These are phyloP conservation scores for Huntiella abstrusa DNA, from an alignment of 2,329 filamentous ascomycete species.

Conservation along the genomic window DNA sequence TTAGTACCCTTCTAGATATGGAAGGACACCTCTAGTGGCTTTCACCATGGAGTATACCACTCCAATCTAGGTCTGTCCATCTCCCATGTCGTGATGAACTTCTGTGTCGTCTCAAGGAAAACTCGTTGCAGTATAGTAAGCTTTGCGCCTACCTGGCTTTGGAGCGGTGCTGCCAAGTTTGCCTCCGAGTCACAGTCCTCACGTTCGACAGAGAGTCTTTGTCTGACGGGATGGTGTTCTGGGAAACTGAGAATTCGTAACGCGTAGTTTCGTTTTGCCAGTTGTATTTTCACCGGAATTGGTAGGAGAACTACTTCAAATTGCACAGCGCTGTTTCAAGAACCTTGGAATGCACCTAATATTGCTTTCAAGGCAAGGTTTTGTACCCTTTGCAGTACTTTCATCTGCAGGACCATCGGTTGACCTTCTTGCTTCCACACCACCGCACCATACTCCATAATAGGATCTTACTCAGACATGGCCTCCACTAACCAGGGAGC, in stretches of 20 bases:
- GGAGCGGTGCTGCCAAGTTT: no score
- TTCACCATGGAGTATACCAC: background rate
- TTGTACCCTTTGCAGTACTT: background rate
- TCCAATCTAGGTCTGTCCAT: background rate
- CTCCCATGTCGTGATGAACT: background rate
- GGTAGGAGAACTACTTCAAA: background rate
- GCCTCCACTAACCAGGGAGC: constrained; percentile 22
- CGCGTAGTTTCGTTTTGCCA: background rate
- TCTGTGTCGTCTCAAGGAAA: background rate
- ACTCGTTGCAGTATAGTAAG: background rate
- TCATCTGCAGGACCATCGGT: background rate
- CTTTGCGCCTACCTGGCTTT: no score
- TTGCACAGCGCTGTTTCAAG: background rate
- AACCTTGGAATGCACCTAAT: background rate
- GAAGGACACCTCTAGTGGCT: background rate
- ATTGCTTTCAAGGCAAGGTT: background rate
- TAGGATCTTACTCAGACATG: constrained; percentile 19
- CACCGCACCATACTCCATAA: background rate
- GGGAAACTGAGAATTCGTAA: background rate
- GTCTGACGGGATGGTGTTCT: background rate
- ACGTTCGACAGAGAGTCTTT: background rate
- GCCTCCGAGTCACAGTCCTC: background rate
- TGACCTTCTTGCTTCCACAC: background rate
- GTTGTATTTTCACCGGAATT: background rate
- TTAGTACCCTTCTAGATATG: background rate